Evolutionary conservation across 352 stramenopile species (phyloP).

Genomic region (Globisporangium paroecandrum): DNA sequence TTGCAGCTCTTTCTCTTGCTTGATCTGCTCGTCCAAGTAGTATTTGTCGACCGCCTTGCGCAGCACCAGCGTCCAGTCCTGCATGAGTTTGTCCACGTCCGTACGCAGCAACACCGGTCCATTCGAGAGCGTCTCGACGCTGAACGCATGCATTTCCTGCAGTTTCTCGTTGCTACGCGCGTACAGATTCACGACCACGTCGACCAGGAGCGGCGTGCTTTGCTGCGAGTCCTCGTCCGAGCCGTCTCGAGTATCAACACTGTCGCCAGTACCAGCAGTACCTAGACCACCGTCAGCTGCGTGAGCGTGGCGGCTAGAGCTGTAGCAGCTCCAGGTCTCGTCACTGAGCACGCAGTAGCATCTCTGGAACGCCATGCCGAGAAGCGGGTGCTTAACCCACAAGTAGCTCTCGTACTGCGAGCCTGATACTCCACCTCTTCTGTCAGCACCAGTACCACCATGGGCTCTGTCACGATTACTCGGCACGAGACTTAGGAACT

Average conservation of each 20-base stretch:
- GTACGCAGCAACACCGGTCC: constrained; percentile 36
- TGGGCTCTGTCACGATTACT: neutral
- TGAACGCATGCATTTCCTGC: constrained; percentile 28
- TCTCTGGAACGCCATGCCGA: constrained; percentile 28
- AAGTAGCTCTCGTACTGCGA: constrained; percentile 34
- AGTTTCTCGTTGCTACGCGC: constrained; percentile 25
- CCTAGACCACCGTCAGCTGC: neutral
- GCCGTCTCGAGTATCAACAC: neutral
- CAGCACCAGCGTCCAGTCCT: constrained; percentile 34
- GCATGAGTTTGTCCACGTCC: constrained; percentile 25
- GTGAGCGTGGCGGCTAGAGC: constrained; percentile 22
- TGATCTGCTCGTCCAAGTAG: constrained; percentile 10
- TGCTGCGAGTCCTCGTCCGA: neutral
- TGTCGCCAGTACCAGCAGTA: neutral
- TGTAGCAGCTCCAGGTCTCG: constrained; percentile 31
- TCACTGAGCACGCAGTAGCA: constrained; percentile 37
- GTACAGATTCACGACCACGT: constrained; percentile 31
- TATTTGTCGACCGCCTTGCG: constrained; percentile 19
- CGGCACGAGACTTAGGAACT: constrained; percentile 27
- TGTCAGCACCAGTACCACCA: neutral
- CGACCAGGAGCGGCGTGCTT: constrained; percentile 23
- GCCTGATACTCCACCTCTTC: no score
- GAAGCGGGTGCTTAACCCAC: constrained; percentile 34
- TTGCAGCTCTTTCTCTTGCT: neutral
- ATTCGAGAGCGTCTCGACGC: constrained; percentile 34